Percentiles rank a stretch among this genome's conserved stretches.
Evolutionary conservation across 1,284 basidiomycete species (phyloP).

Genomic region (Leccinum solheimii): DNA sequence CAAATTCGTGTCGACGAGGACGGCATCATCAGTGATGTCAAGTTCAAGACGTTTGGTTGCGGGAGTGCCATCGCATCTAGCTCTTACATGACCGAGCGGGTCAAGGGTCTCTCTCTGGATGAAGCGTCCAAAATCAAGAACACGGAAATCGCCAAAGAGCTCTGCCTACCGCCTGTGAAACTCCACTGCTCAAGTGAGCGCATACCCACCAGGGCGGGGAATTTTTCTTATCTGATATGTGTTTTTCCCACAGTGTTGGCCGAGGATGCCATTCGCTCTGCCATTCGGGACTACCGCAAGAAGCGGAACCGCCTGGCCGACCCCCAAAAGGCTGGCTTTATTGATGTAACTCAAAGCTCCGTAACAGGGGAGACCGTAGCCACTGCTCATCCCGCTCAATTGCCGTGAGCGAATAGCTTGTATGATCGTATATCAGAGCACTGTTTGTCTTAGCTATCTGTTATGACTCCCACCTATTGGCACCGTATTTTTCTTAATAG

Average conservation of each 20-base stretch:
- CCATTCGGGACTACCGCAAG: conserved; percentile 88
- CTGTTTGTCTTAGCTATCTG: neutral
- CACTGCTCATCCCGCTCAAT: conserved; percentile 56
- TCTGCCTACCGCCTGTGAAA: conserved; percentile 96
- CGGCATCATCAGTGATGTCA: conserved; percentile 96
- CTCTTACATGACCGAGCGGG: conserved; percentile 97
- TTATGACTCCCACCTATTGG: conserved; percentile 8
- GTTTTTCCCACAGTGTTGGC: conserved; percentile 72
- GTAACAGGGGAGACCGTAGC: conserved; percentile 66
- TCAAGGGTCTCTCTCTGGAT: conserved; percentile 92
- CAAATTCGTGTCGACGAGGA: conserved; percentile 97
- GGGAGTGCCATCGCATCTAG: conserved; percentile 97
- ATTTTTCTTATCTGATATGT: conserved; percentile 23
- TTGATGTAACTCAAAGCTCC: conserved; percentile 76
- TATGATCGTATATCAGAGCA: conserved; percentile 3
- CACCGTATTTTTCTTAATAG: conserved; percentile 21
- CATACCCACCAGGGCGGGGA: conserved; percentile 5
- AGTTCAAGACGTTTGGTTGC: conserved; percentile 98
- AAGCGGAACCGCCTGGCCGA: conserved; percentile 65
- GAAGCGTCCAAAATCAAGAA: conserved; percentile 90
- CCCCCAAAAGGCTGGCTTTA: conserved; percentile 61
- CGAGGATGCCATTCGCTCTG: conserved; percentile 96
- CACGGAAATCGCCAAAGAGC: conserved; percentile 98
- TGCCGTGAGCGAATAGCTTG: conserved; percentile 12
- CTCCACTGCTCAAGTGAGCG: conserved; percentile 82